These are phyloP conservation scores for Leccinum subgranulosum DNA, from an alignment of 768 basidiomycete species.

Conservation along the genomic window DNA sequence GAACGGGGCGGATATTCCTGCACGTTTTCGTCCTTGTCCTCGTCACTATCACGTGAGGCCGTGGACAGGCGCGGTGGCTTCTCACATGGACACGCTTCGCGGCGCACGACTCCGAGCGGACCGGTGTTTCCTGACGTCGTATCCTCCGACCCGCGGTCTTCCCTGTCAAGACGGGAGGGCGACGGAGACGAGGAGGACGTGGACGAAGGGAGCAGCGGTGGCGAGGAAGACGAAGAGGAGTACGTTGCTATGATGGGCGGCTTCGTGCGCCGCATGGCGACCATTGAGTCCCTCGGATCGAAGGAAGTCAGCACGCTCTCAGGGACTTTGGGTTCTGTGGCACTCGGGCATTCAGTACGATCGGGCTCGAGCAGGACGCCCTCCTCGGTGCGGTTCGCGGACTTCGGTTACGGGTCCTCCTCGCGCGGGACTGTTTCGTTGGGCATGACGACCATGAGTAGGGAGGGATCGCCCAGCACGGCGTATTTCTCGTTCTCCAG, in stretches of 20 bases:
- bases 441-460: not conserved
- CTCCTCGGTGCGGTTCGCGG: constrained; percentile 26
- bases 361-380: constrained; percentile 14
- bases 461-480: constrained; percentile 20
- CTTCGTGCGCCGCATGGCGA: constrained; percentile 72
- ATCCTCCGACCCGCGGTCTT: constrained; percentile 15
- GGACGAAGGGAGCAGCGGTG: constrained; percentile 6
- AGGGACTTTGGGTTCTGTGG: constrained; percentile 29
- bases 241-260: constrained; percentile 60
- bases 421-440: not conserved
- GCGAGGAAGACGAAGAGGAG: constrained; percentile 32
- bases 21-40: not conserved
- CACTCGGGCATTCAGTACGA: constrained; percentile 26
- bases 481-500: constrained; percentile 27
- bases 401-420: constrained; percentile 3
- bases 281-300: constrained; percentile 75
- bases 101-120: not conserved
- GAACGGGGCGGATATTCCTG: not conserved
- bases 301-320: constrained; percentile 43
- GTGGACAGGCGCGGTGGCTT: not conserved
- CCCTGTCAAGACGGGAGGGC: constrained; percentile 2
- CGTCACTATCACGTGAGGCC: not conserved
- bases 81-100: not conserved
- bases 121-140: constrained; percentile 11
- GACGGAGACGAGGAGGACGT: not conserved